A percentile compares a stretch with the other conserved stretches of the same genome.
phyloP scores from a whole-genome alignment of 2,329 filamentous ascomycete genomes.

The Thelonectria blattea region DNA sequence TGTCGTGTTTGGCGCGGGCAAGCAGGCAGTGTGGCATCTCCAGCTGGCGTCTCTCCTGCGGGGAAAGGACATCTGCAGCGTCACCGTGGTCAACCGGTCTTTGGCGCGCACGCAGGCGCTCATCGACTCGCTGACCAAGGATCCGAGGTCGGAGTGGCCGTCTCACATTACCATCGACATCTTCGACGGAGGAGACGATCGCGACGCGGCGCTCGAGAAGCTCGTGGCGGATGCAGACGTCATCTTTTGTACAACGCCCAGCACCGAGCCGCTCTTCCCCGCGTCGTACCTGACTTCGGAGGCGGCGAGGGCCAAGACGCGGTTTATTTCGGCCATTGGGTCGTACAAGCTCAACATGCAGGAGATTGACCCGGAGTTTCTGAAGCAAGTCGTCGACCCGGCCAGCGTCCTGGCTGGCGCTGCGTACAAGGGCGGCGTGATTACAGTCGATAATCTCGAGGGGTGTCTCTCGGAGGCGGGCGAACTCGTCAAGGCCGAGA shows the following conservation, averaged over 20 bases:
- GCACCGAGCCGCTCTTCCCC: conserved; percentile 39
- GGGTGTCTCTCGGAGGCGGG: conserved; percentile 41
- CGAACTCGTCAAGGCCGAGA: conserved; percentile 39
- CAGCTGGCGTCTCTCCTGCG: conserved; percentile 66
- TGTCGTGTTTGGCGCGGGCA: conserved; percentile 73
- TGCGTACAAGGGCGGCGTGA: conserved; percentile 18
- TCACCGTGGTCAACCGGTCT: conserved; percentile 46
- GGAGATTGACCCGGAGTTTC: conserved; percentile 40
- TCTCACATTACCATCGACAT: conserved; percentile 25
- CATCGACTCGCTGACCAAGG: conserved; percentile 25
- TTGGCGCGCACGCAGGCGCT: conserved; percentile 29
- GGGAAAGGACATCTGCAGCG: conserved; percentile 31
- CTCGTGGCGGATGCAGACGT: conserved; percentile 35
- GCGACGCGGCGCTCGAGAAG: conserved; percentile 24
- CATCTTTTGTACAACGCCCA: conserved; percentile 43
- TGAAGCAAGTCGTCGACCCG: conserved; percentile 32
- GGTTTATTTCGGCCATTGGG: conserved; percentile 41
- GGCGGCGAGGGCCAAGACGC: conserved; percentile 31
- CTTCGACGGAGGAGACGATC: conserved; percentile 20
- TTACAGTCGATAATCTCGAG: conserved; percentile 38
- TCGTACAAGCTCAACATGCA: conserved; percentile 43
- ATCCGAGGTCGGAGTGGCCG: conserved; percentile 17
- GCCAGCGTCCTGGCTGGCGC: conserved; percentile 9
- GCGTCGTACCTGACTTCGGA: conserved; percentile 29
- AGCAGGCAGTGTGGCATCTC: conserved; percentile 76